These are phyloP conservation scores for Wickerhamomyces subpelliculosus DNA, from an alignment of 805 yeast genomes.

Conservation along the genomic window DNA sequence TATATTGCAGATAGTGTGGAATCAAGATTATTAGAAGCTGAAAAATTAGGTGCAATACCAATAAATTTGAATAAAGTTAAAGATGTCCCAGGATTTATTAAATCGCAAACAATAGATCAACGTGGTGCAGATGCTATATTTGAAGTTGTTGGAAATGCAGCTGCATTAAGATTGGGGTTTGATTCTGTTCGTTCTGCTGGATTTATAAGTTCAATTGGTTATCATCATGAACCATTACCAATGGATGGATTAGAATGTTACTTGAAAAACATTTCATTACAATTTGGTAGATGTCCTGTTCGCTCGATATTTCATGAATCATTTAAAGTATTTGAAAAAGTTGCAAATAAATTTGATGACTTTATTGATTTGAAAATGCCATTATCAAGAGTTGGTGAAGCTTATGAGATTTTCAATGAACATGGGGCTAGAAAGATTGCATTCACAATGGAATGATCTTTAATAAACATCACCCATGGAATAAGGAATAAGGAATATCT, in stretches of 20 bases:
- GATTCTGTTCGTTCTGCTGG: conserved; percentile 53
- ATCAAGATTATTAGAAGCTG: conserved; percentile 55
- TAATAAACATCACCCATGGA: no score
- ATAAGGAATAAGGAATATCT: no score
- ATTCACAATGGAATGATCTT: conserved; percentile 24
- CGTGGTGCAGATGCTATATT: conserved; percentile 58
- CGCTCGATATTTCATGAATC: conserved; percentile 50
- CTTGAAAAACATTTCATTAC: conserved; percentile 46
- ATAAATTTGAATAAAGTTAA: conserved; percentile 32
- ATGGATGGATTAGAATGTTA: conserved; percentile 53
- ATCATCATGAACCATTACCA: conserved; percentile 52
- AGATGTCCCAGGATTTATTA: conserved; percentile 28
- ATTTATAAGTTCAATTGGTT: conserved; percentile 50
- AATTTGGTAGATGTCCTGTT: conserved; percentile 60
- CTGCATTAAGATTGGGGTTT: conserved; percentile 44
- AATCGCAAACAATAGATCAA: conserved; percentile 30
- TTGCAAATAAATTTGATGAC: conserved; percentile 38
- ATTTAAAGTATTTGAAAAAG: conserved; percentile 36
- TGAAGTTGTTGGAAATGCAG: conserved; percentile 52
- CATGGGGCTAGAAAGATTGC: conserved; percentile 52
- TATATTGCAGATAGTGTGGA: conserved; percentile 62
- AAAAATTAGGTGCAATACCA: conserved; percentile 43
- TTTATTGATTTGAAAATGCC: conserved; percentile 44
- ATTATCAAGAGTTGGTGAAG: conserved; percentile 37
- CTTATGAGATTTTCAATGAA: conserved; percentile 44